A percentile compares a stretch with the other conserved stretches of the same genome.
These are phyloP conservation scores for Pseudogymnoascus sp. DNA, from an alignment of 2,329 filamentous ascomycete species.

Conservation along the genomic window DNA sequence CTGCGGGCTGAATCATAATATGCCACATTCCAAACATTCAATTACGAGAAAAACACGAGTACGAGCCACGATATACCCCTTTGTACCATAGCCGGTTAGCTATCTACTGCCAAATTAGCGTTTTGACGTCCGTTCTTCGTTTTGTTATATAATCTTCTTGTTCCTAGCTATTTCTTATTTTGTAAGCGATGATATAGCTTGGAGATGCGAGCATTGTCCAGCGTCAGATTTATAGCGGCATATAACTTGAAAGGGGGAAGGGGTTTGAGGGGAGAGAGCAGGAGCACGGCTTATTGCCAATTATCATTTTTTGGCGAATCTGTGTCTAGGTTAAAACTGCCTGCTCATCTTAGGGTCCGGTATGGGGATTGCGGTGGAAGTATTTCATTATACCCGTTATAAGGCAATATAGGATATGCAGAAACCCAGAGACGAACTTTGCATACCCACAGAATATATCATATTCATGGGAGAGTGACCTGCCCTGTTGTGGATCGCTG, in stretches of 20 bases:
- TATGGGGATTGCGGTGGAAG: neutral
- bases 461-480: neutral
- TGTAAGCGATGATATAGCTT: neutral
- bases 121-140: neutral
- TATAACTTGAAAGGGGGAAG: neutral
- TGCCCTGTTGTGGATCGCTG: neutral
- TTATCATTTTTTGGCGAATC: neutral
- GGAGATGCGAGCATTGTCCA: constrained; percentile 1
- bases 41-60: neutral
- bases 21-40: neutral
- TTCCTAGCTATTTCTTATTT: neutral
- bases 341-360: neutral
- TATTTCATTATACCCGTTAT: neutral
- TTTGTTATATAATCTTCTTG: neutral
- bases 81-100: neutral
- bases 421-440: neutral
- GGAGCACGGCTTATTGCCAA: neutral
- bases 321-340: neutral
- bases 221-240: neutral
- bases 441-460: neutral
- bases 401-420: neutral
- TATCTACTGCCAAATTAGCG: neutral
- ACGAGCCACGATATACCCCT: constrained; percentile 3
- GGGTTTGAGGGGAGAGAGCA: neutral
- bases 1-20: neutral